Evolutionary conservation across 805 yeast genomes (phyloP), one percentile per base, ranked within the genome.

Genomic region (Starmerella scarabaei): DNA sequence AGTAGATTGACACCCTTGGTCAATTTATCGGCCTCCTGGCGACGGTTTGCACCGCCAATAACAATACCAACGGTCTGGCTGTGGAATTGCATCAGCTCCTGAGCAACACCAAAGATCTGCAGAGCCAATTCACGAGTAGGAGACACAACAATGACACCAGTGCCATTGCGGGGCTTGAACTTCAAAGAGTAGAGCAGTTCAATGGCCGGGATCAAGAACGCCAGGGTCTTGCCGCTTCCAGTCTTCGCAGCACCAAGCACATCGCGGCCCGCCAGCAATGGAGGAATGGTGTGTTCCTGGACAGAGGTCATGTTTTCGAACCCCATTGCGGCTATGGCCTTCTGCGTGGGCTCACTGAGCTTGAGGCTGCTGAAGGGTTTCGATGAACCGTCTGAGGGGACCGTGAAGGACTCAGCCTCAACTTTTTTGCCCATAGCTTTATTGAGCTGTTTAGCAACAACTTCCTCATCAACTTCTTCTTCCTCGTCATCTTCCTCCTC

Each of bases 241-340:
- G 99, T 91, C 65, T 86, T 88, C 42, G 99, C 99, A n/a, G 98
- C 98, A 51, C 98, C 99, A 40, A 91, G 69, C 17, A 93, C 97
- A 63, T 91, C 99, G 53, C 88, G 75, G 33, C 98, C 98, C 1
- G 97, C 96, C 48, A 93, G 64, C 47, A 91, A 68, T 9, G 98
- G 97, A 5, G 98, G 97, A 41, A 91, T 91, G 11, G 98, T 85
- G 63, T 88, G 76, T 21, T 93, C 79, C 63, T 91, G 99, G 8
- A 91, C 97, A 48, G 77, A 75, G 1, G 99, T 93, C 96, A 91
- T 83, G 38, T 66, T 78, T 12, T 73, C 68, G 64, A 91, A 91
- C 1, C 95, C 96, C 95, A 91, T 82, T 26, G 75, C 78, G 30
- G 68, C 67, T 49, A 91, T 77, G 18, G 94, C 88, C 55, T 77